phyloP scores from a whole-genome alignment of 768 basidiomycete species.

The Boletus speciosus region DNA sequence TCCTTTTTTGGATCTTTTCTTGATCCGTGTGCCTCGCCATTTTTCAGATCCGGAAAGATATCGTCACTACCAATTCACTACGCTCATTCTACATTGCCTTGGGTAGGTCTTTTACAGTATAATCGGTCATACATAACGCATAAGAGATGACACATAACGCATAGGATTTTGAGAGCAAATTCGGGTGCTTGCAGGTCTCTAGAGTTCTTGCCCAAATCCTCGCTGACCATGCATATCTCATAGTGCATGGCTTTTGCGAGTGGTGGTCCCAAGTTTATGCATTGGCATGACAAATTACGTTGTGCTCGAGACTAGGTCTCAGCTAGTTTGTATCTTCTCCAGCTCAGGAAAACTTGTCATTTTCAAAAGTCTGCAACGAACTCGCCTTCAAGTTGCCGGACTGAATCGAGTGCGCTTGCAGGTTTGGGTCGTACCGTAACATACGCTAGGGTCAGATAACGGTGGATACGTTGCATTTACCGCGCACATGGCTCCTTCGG shows the following conservation, averaged over 20 bases:
- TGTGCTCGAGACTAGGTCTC: neutral
- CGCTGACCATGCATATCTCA: neutral
- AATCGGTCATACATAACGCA: neutral
- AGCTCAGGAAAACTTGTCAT: neutral
- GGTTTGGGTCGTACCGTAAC: neutral
- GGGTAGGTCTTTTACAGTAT: neutral
- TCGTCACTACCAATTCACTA: too few species aligned
- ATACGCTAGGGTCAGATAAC: neutral
- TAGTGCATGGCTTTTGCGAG: neutral
- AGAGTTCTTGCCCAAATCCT: neutral
- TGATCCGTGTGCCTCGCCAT: conserved; percentile 23
- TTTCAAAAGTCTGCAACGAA: neutral
- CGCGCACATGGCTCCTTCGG: neutral
- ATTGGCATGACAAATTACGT: neutral
- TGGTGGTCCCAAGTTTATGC: neutral
- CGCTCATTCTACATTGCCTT: too few species aligned
- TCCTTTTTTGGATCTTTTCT: conserved; percentile 12
- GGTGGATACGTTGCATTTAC: neutral
- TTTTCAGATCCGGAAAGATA: conserved; percentile 7
- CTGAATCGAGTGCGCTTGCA: neutral
- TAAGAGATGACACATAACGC: neutral
- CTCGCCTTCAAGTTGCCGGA: neutral
- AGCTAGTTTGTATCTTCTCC: neutral
- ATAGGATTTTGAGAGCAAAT: neutral
- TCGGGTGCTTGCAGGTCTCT: neutral